A percentile compares a stretch with the other conserved stretches of the same genome.
These are phyloP conservation scores for Lactifluus pinguis DNA, from an alignment of 768 basidiomycete species.

Conservation along the genomic window DNA sequence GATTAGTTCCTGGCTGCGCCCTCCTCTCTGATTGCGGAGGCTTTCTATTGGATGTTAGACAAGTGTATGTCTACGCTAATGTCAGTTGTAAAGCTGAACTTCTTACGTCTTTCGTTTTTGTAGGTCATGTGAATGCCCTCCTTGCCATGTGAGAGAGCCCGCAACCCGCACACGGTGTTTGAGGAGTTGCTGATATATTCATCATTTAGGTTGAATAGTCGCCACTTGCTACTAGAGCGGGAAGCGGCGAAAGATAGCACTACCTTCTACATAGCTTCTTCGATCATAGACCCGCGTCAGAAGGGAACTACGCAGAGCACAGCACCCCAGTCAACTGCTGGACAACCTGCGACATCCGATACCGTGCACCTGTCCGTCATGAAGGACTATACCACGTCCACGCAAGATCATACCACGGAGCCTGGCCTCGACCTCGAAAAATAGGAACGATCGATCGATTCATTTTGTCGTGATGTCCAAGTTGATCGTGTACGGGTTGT, in stretches of 20 bases:
- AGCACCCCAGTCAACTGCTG: too few relatives aligned
- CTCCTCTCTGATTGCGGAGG: slow-evolving; percentile 38
- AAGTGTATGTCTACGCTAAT: slow-evolving; percentile 34
- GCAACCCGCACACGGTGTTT: too few relatives aligned
- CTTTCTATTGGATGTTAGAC: slow-evolving; percentile 43
- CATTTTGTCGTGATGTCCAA: too few relatives aligned
- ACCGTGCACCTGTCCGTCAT: too few relatives aligned
- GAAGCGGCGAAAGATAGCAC: too few relatives aligned
- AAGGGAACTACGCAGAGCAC: too few relatives aligned
- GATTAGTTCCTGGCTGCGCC: slow-evolving; percentile 29
- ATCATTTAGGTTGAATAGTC: slow-evolving; percentile 9
- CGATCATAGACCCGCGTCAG: background rate
- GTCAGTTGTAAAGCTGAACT: background rate
- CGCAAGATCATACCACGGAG: too few relatives aligned
- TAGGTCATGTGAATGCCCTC: slow-evolving; percentile 44
- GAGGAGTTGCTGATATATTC: background rate
- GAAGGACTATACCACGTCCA: too few relatives aligned
- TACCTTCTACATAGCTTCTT: background rate
- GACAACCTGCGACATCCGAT: too few relatives aligned
- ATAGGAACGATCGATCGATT: too few relatives aligned
- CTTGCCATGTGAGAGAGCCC: slow-evolving; percentile 37
- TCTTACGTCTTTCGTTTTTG: background rate
- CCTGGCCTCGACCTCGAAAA: too few relatives aligned
- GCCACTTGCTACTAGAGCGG: background rate
- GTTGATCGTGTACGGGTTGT: too few relatives aligned